phyloP scores from a whole-genome alignment of 768 basidiomycete species.

The Neoboletus magnificus region DNA sequence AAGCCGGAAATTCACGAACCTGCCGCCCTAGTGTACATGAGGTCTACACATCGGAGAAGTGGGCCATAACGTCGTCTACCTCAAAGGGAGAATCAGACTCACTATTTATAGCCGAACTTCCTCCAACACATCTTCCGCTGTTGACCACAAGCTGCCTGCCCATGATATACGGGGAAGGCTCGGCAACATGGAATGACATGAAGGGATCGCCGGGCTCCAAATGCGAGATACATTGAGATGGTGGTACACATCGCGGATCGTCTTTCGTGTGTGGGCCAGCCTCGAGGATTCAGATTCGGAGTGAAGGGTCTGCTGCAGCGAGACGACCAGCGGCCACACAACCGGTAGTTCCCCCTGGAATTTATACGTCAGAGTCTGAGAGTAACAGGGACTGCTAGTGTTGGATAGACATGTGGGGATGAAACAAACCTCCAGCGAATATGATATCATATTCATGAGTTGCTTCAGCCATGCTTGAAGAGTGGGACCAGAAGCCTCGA shows the following conservation, averaged over 20 bases:
- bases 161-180: conserved; percentile 14
- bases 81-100: conserved; percentile 10
- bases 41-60: conserved; percentile 20
- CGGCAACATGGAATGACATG: conserved; percentile 13
- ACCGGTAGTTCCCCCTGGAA: conserved; percentile 34
- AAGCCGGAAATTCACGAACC: conserved; percentile 13
- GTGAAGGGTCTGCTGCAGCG: conserved; percentile 22
- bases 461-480: conserved; percentile 8
- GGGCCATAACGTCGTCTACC: neutral
- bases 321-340: conserved; percentile 33
- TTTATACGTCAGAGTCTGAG: neutral
- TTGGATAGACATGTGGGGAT: neutral
- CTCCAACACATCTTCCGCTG: conserved; percentile 28
- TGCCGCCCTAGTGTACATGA: conserved; percentile 56
- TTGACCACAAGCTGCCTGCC: conserved; percentile 16
- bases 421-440: conserved; percentile 50
- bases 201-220: conserved; percentile 17
- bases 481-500: neutral
- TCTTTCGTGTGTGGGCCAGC: conserved; percentile 25
- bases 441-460: conserved; percentile 43
- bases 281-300: conserved; percentile 30
- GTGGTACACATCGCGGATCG: conserved; percentile 20
- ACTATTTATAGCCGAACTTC: conserved; percentile 50
- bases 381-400: neutral
- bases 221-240: conserved; percentile 22